These are phyloP conservation scores for Aspergillus sp. DNA, from an alignment of 2,329 filamentous ascomycete species.

Conservation along the genomic window DNA sequence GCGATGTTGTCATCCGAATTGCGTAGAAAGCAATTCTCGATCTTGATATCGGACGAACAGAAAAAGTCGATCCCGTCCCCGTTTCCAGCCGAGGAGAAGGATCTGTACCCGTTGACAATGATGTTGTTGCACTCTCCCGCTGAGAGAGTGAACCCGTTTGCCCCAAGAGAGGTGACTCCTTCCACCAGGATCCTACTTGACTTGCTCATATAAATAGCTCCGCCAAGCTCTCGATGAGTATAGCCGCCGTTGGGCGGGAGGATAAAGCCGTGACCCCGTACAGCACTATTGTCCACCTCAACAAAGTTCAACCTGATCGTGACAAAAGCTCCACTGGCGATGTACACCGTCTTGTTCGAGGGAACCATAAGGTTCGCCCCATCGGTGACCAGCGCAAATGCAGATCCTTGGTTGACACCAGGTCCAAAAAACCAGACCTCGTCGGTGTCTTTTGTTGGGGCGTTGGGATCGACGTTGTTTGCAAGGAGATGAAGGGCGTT, in stretches of 20 bases:
- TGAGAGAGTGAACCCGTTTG: slow-evolving; percentile 1
- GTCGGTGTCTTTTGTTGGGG: not conserved
- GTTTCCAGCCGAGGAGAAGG: slow-evolving; percentile 25
- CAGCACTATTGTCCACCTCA: not conserved
- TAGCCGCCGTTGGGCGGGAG: not conserved
- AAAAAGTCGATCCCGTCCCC: slow-evolving; percentile 18
- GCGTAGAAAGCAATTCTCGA: slow-evolving; percentile 35
- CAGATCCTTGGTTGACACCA: not conserved
- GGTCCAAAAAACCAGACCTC: not conserved
- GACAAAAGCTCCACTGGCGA: not conserved
- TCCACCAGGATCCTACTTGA: slow-evolving; percentile 1
- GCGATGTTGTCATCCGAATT: slow-evolving; percentile 39
- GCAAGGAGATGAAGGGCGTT: slow-evolving; percentile 2
- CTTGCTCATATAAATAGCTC: slow-evolving; percentile 1
- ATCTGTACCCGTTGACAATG: slow-evolving; percentile 6
- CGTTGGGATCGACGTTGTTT: not conserved
- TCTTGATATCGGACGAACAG: slow-evolving; percentile 12
- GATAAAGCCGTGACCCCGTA: slow-evolving; percentile 2
- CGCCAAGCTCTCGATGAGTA: slow-evolving; percentile 1
- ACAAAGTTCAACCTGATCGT: not conserved
- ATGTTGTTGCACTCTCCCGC: not conserved
- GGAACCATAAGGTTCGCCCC: not conserved
- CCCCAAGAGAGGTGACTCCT: not conserved
- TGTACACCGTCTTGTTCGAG: not conserved
- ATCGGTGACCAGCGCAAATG: not conserved